Conservation (phyloP, 2,329 filamentous ascomycete species). For the Botrytis byssoidea region DNA sequence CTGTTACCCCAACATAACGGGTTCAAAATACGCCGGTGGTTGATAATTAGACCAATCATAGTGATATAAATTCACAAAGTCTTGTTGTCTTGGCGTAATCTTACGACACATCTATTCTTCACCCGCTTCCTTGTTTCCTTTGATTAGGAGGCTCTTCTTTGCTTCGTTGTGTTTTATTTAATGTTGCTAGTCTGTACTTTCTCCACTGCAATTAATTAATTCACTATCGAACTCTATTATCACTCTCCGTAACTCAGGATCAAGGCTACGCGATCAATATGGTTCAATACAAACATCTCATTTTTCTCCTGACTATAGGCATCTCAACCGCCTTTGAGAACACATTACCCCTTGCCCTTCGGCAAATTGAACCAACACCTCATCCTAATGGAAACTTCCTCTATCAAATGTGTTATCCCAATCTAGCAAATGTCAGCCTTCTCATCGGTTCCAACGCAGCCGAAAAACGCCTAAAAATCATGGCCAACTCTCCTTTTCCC, state of each 20-base stretch:
- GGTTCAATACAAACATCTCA: neutral
- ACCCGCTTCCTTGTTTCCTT: neutral
- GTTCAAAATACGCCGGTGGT: neutral
- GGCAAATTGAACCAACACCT: neutral
- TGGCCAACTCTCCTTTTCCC: neutral
- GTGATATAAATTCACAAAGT: neutral
- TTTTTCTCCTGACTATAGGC: neutral
- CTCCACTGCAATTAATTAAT: no score
- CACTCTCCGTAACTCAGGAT: neutral
- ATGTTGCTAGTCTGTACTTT: neutral
- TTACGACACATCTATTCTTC: neutral
- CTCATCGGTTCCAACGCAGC: neutral
- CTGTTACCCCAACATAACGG: neutral
- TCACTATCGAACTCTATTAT: neutral
- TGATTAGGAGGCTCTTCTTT: neutral
- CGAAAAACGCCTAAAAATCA: neutral
- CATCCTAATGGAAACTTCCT: neutral
- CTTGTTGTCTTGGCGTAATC: neutral
- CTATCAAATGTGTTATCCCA: neutral
- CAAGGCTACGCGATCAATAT: neutral
- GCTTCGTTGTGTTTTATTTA: neutral
- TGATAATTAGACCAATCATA: neutral
- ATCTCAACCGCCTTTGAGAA: neutral
- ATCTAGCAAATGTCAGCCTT: neutral
- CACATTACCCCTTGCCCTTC: neutral